Evolutionary conservation across 2,329 filamentous ascomycete genomes (phyloP).

Genomic region (Drechslerella coelobrocha): DNA sequence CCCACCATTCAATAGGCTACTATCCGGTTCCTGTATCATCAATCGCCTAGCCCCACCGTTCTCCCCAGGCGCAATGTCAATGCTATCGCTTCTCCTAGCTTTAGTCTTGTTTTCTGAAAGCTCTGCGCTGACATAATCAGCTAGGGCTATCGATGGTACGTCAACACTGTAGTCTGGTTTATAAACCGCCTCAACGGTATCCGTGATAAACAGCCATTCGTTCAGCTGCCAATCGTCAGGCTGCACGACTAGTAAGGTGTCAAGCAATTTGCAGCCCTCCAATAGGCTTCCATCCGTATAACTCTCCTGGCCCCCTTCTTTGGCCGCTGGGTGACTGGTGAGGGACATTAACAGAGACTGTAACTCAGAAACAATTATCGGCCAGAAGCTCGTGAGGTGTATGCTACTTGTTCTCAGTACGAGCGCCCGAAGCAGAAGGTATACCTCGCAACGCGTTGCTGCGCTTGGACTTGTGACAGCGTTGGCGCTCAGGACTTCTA

Average conservation of each 20-base stretch:
- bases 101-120: slow-evolving; percentile 37
- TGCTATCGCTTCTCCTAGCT: slow-evolving; percentile 50
- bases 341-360: slow-evolving; percentile 60
- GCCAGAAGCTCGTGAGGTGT: slow-evolving; percentile 86
- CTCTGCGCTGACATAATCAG: slow-evolving; percentile 43
- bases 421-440: slow-evolving; percentile 83
- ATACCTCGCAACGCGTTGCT: slow-evolving; percentile 84
- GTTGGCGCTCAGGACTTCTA: slow-evolving; percentile 83
- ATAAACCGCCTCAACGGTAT: slow-evolving; percentile 96
- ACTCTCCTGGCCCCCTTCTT: slow-evolving; percentile 70
- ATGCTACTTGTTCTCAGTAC: slow-evolving; percentile 78
- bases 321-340: slow-evolving; percentile 54
- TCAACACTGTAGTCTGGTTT: slow-evolving; percentile 43
- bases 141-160: slow-evolving; percentile 43
- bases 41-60: slow-evolving; percentile 56
- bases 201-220: slow-evolving; percentile 96
- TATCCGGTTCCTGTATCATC: slow-evolving; percentile 63
- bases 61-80: slow-evolving; percentile 52
- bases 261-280: slow-evolving; percentile 92
- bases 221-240: slow-evolving; percentile 98
- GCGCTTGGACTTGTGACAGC: slow-evolving; percentile 90
- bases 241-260: slow-evolving; percentile 81
- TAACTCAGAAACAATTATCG: slow-evolving; percentile 83
- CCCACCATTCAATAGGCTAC: slow-evolving; percentile 62
- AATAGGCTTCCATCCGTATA: slow-evolving; percentile 79